These are phyloP conservation scores for Zea luxurians DNA, from an alignment of 176 grass and related monocot species.

Conservation along the genomic window DNA sequence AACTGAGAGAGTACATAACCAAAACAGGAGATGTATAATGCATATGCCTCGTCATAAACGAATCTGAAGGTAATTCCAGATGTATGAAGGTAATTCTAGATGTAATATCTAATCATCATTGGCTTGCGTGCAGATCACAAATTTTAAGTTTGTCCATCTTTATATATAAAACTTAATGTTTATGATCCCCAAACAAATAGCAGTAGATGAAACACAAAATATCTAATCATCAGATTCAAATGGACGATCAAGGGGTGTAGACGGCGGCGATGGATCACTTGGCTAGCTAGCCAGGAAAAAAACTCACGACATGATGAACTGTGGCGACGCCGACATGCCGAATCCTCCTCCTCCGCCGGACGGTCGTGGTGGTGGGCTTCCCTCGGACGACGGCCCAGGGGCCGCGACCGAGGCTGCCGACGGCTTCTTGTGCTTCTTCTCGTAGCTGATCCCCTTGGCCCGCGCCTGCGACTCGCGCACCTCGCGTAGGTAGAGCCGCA, in stretches of 20 bases:
- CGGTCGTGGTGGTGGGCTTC: constrained; percentile 47
- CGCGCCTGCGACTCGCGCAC: constrained; percentile 83
- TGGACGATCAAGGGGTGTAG: neutral
- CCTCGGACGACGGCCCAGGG: constrained; percentile 55
- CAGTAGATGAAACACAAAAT: too few relatives aligned
- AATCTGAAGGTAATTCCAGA: too few relatives aligned
- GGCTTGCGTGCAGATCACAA: too few relatives aligned
- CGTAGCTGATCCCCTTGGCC: constrained; percentile 85
- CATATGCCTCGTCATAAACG: too few relatives aligned
- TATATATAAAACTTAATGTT: too few relatives aligned
- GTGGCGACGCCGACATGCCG: constrained; percentile 34
- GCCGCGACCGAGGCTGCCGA: constrained; percentile 20
- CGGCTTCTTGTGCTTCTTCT: constrained; percentile 88
- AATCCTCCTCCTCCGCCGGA: constrained; percentile 36
- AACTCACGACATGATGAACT: constrained; percentile 69
- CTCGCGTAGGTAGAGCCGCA: constrained; percentile 82
- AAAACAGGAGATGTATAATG: too few relatives aligned
- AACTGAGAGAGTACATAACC: too few relatives aligned
- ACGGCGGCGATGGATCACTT: constrained; percentile 9
- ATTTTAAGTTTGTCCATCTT: too few relatives aligned
- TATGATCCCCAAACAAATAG: too few relatives aligned
- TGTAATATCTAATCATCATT: too few relatives aligned
- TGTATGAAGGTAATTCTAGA: too few relatives aligned
- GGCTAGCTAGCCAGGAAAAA: constrained; percentile 7
- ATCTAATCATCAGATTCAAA: constrained; percentile 8